Evolutionary conservation across 352 stramenopile genomes (phyloP).

Genomic region (Halophytophthora batemanensis): DNA sequence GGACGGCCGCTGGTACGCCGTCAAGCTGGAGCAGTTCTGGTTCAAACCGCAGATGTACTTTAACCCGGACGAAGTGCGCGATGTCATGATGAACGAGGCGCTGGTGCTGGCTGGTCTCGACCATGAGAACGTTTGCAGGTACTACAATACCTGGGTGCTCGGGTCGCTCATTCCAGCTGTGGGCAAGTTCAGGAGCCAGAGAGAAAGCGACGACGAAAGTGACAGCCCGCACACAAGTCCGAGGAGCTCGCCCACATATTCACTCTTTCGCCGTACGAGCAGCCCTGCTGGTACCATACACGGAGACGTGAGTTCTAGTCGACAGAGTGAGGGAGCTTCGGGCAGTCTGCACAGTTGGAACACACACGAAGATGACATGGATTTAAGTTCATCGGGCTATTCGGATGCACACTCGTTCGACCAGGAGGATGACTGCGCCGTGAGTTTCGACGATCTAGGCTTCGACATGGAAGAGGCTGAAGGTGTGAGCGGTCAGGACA

Average conservation of each 20-base stretch:
- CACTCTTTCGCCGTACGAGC: conserved; percentile 18
- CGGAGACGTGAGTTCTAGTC: conserved; percentile 1
- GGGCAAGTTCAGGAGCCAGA: conserved; percentile 18
- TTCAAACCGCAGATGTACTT: conserved; percentile 84
- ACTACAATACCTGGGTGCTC: conserved; percentile 85
- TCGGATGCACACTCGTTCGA: conserved; percentile 21
- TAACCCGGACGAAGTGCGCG: conserved; percentile 74
- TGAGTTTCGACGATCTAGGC: conserved; percentile 48
- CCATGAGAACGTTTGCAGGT: conserved; percentile 94
- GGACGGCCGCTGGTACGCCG: conserved; percentile 69
- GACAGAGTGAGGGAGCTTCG: neutral
- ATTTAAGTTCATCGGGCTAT: conserved; percentile 22
- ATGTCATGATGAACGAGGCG: conserved; percentile 92
- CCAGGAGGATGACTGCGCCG: conserved; percentile 20
- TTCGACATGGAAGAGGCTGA: conserved; percentile 47
- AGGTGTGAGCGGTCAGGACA: conserved; percentile 10
- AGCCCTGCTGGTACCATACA: conserved; percentile 17
- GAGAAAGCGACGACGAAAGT: conserved; percentile 10
- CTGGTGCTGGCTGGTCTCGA: conserved; percentile 89
- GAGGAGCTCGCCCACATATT: conserved; percentile 15
- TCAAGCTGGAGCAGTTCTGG: conserved; percentile 82
- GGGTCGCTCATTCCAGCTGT: conserved; percentile 65
- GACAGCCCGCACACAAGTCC: conserved; percentile 2
- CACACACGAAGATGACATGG: conserved; percentile 22
- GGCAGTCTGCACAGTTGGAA: neutral